These are phyloP conservation scores for Volutella citrinella DNA, from an alignment of 2,329 filamentous ascomycete genomes.

Conservation along the genomic window DNA sequence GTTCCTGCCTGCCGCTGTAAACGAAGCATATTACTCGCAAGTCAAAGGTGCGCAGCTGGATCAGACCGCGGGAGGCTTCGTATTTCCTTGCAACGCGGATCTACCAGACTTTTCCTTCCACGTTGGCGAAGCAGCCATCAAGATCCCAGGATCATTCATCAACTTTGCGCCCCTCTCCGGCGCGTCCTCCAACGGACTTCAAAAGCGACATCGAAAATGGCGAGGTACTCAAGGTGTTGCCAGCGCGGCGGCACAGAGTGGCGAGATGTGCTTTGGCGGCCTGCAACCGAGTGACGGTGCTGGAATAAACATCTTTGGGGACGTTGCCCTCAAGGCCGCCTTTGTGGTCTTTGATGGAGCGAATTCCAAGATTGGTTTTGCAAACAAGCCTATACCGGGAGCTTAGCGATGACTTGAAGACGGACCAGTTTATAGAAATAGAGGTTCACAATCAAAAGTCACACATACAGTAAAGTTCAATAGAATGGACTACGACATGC, in stretches of 20 bases:
- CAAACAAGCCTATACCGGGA: no score
- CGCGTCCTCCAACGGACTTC: constrained; percentile 44
- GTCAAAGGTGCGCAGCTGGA: constrained; percentile 42
- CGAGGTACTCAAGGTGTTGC: no score
- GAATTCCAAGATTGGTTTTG: constrained; percentile 20
- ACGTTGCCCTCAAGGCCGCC: constrained; percentile 59
- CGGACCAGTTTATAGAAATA: no score
- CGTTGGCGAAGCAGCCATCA: constrained; percentile 57
- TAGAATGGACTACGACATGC: no score
- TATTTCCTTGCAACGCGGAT: constrained; percentile 43
- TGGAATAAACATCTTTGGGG: constrained; percentile 58
- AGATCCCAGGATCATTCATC: constrained; percentile 52
- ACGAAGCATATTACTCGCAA: constrained; percentile 46
- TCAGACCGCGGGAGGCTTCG: constrained; percentile 39
- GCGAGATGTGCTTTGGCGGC: constrained; percentile 71
- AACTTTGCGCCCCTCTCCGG: constrained; percentile 45
- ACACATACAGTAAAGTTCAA: no score
- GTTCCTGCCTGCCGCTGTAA: constrained; percentile 52
- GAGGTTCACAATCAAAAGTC: no score
- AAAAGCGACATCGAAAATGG: no score
- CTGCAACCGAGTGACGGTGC: constrained; percentile 52
- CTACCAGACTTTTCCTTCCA: constrained; percentile 52
- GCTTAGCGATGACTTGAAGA: no score
- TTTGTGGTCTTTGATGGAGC: constrained; percentile 54
- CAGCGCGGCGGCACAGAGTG: no score